A percentile compares a stretch with the other conserved stretches of the same genome.
These are phyloP conservation scores for Torulaspora gathmanii DNA, from an alignment of 805 yeast genomes.

Conservation along the genomic window DNA sequence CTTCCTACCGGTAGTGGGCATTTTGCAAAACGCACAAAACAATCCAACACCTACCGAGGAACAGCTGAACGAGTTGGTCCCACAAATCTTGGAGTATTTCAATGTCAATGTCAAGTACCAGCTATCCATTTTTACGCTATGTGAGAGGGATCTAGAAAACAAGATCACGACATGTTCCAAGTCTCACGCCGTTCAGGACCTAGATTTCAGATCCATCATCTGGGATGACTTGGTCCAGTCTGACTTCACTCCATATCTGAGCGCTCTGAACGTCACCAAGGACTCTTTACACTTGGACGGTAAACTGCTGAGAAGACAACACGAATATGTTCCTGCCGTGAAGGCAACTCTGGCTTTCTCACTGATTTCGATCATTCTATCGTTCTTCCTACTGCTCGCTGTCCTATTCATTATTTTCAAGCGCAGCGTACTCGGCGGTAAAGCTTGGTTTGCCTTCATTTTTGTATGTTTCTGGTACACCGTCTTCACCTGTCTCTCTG, in stretches of 20 bases:
- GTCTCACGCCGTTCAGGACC: constrained; percentile 34
- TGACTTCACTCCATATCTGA: constrained; percentile 31
- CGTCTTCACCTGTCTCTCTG: constrained; percentile 30
- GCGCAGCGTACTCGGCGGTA: constrained; percentile 6
- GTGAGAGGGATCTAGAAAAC: constrained; percentile 24
- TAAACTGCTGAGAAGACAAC: constrained; percentile 28
- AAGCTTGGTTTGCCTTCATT: constrained; percentile 19
- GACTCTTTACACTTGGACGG: constrained; percentile 32
- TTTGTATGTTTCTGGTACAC: constrained; percentile 14
- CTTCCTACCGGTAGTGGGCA: constrained; percentile 21
- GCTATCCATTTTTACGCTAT: constrained; percentile 31
- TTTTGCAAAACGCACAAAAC: constrained; percentile 19
- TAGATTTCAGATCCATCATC: constrained; percentile 32
- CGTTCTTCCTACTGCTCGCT: constrained; percentile 22
- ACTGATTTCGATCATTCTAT: constrained; percentile 24
- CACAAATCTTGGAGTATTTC: constrained; percentile 26
- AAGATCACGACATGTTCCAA: constrained; percentile 24
- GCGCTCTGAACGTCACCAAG: constrained; percentile 26
- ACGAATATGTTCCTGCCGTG: constrained; percentile 34
- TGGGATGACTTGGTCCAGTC: constrained; percentile 30
- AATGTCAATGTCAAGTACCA: constrained; percentile 28
- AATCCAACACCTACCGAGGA: constrained; percentile 18
- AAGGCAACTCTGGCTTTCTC: constrained; percentile 31
- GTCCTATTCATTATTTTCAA: constrained; percentile 11
- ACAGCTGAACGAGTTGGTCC: constrained; percentile 23